A percentile compares a stretch with the other conserved stretches of the same genome.
These are phyloP conservation scores for Musa balbisiana DNA, from an alignment of 202 grass and related monocot genomes.

Conservation along the genomic window DNA sequence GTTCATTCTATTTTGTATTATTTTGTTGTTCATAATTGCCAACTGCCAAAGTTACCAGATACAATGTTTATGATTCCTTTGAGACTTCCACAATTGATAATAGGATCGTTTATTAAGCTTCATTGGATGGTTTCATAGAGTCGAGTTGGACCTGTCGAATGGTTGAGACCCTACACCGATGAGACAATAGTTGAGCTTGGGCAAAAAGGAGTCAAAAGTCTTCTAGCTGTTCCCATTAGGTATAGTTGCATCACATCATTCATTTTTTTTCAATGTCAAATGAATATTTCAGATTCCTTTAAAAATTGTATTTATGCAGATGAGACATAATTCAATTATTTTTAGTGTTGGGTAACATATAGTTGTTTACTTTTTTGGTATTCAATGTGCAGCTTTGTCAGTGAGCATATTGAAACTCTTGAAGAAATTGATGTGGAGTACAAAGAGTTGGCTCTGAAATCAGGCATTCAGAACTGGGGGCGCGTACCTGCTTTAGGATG, in stretches of 20 bases:
- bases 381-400: conserved; percentile 72
- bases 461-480: conserved; percentile 81
- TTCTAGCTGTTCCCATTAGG: conserved; percentile 95
- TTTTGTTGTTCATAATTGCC: background rate
- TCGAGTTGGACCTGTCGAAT: conserved; percentile 95
- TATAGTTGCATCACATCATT: conserved; percentile 15
- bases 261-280: background rate
- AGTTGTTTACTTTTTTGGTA: conserved; percentile 8
- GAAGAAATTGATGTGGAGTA: conserved; percentile 99
- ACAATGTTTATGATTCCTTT: background rate
- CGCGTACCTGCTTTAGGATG: conserved; percentile 80
- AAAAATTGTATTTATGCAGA: conserved; percentile 2
- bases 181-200: conserved; percentile 97
- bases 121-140: conserved; percentile 43
- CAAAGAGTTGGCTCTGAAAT: conserved; percentile 83
- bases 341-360: background rate
- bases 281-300: too few relatives aligned
- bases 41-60: background rate
- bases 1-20: background rate
- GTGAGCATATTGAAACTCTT: conserved; percentile 94
- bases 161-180: conserved; percentile 93
- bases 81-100: background rate
- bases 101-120: background rate
- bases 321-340: background rate
- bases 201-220: conserved; percentile 61